Conservation (phyloP, 1,284 basidiomycete genomes). For the Meira miltonrushii region DNA sequence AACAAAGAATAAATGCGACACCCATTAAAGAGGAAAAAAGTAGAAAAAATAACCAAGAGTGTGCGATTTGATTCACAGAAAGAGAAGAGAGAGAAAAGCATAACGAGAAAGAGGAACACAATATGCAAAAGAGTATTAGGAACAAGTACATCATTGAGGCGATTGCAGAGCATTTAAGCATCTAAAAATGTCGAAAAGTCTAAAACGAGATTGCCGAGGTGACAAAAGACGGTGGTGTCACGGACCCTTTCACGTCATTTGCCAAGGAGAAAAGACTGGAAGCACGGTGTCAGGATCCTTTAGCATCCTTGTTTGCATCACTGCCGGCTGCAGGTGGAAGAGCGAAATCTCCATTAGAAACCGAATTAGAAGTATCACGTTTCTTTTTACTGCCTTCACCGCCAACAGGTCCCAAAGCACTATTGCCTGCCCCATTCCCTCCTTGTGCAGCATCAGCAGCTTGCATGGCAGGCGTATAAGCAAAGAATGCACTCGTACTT, state of each 20-base stretch:
- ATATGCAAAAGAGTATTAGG: not conserved
- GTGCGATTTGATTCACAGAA: too few species aligned
- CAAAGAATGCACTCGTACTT: slow-evolving; percentile 31
- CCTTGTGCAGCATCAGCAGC: slow-evolving; percentile 11
- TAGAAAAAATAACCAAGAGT: too few species aligned
- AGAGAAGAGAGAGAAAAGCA: slow-evolving; percentile 7
- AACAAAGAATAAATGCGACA: not conserved
- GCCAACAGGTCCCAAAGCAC: slow-evolving; percentile 25
- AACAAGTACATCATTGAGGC: slow-evolving; percentile 14
- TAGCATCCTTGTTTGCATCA: not conserved
- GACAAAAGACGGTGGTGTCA: slow-evolving; percentile 1
- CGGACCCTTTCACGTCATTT: not conserved
- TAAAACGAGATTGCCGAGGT: not conserved
- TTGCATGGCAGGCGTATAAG: slow-evolving; percentile 28
- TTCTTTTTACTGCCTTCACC: slow-evolving; percentile 31
- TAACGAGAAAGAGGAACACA: slow-evolving; percentile 8
- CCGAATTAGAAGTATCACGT: not conserved
- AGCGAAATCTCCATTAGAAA: slow-evolving; percentile 24
- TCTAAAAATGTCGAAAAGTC: not conserved
- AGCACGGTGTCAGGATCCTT: not conserved
- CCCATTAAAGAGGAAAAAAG: too few species aligned
- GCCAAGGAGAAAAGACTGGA: not conserved
- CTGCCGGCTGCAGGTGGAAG: slow-evolving; percentile 20
- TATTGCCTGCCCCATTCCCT: slow-evolving; percentile 1
- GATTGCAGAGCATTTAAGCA: not conserved